Percentiles rank a stretch among this genome's conserved stretches.
phyloP scores from a whole-genome alignment of 2,329 filamentous ascomycete species.

The Trichoderma lentiforme region DNA sequence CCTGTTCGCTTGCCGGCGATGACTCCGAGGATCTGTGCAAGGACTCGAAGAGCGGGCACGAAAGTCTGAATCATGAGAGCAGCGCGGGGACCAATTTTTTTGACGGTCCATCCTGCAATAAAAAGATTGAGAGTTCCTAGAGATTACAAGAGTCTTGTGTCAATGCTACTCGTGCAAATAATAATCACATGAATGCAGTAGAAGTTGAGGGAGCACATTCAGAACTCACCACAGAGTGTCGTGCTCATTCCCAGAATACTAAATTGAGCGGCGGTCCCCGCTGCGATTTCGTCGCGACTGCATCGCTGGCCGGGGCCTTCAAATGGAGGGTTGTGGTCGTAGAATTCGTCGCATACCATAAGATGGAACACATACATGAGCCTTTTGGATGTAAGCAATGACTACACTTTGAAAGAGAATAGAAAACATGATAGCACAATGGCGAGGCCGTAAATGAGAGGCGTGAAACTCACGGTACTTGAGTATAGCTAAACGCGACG shows the following conservation, averaged over 20 bases:
- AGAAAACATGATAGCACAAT: background rate
- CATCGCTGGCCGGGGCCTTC: slow-evolving; percentile 52
- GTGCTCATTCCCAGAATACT: slow-evolving; percentile 65
- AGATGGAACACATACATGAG: slow-evolving; percentile 64
- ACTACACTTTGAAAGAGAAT: background rate
- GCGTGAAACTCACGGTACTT: slow-evolving; percentile 42
- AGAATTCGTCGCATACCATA: slow-evolving; percentile 71
- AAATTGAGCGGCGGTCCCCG: slow-evolving; percentile 60
- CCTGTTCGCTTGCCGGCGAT: slow-evolving; percentile 56
- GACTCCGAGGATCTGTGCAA: slow-evolving; percentile 63
- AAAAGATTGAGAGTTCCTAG: slow-evolving; percentile 59
- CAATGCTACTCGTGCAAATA: background rate
- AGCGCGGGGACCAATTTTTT: slow-evolving; percentile 59
- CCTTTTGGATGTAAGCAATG: slow-evolving; percentile 26
- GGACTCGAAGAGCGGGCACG: slow-evolving; percentile 61
- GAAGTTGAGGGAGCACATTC: background rate
- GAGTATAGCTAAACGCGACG: slow-evolving; percentile 47
- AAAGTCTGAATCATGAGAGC: slow-evolving; percentile 62
- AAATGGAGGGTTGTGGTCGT: slow-evolving; percentile 53
- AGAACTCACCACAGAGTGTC: slow-evolving; percentile 56
- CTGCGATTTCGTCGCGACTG: slow-evolving; percentile 58
- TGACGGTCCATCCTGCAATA: slow-evolving; percentile 64
- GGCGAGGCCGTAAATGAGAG: background rate
- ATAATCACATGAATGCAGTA: background rate
- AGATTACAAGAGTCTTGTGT: background rate